Base-by-base conservation (phyloP, 1,284 basidiomycete genomes). In the Pyrrhoderma lamaoense region DNA sequence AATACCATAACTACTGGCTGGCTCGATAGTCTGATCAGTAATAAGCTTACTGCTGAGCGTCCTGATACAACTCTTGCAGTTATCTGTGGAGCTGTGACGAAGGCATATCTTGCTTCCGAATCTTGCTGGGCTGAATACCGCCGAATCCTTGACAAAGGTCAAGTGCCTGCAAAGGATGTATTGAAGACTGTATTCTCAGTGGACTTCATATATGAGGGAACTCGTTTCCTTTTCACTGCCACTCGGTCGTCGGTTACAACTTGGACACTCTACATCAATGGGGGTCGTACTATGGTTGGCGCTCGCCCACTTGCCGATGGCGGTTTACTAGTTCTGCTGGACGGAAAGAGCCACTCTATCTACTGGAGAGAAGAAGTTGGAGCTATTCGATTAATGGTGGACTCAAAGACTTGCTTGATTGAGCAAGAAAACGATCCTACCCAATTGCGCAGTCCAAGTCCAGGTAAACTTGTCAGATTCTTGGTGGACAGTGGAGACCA, bases 371-470 rank as follows among this genome's bases (percentile, higher is more conserved):
- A 98, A 69, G 96, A 99, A 72, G 95, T 98, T 53, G 95, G 93
- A 53, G 90, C 93, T 11, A 74, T 94, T 61, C 80, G 96, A 52
- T 68, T 99, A 58, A 95, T 95, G 82, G 82, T 99, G 58, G 93
- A 97, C 68, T 80, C 92, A 57, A 96, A 97, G 77, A 99, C 96
- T 23, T 96, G 93, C 68, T 77, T 97, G 68, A 95, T 99, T 61
- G 96, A 98, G 71, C 94, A 99, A 70, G 96, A 99, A 78, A 97
- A 97, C 62, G 96, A 99, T 66, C 96, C 96, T 4, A 99, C 96
- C 14, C 95, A 99, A 69, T 76, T 99, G 52, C 79, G 95, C 62
- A 93, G 89, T 63, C 96, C 96, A 9, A 93, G 88, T 70, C 96
- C 96, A 21, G 96, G 96, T 47, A 99, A 99, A 73, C 81, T 99